phyloP scores from a whole-genome alignment of 2,329 filamentous ascomycete species.

The Didymella keratinophila region DNA sequence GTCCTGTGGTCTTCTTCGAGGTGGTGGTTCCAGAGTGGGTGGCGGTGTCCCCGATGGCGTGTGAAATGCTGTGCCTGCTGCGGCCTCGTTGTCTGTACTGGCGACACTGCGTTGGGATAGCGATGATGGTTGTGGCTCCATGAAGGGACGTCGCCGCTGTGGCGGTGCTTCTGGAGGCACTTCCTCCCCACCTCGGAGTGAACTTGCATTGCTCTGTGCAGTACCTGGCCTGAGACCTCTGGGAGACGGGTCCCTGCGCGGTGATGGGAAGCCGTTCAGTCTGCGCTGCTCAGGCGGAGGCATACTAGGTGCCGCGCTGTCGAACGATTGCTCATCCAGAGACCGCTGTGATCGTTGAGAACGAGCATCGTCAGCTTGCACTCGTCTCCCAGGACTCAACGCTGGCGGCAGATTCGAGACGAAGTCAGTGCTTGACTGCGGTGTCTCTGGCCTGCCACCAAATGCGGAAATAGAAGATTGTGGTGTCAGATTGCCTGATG shows the following conservation, averaged over 20 bases:
- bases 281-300: slow-evolving; percentile 39
- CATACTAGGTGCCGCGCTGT: slow-evolving; percentile 31
- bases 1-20: slow-evolving; percentile 36
- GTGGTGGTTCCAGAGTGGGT: slow-evolving; percentile 37
- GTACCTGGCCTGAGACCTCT: slow-evolving; percentile 46
- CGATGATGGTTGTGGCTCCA: slow-evolving; percentile 60
- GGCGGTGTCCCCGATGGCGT: slow-evolving; percentile 36
- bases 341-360: slow-evolving; percentile 43
- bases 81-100: slow-evolving; percentile 33
- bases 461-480: slow-evolving; percentile 53
- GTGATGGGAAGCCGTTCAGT: slow-evolving; percentile 40
- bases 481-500: slow-evolving; percentile 50
- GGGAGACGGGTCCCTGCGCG: slow-evolving; percentile 44
- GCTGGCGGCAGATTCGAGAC: slow-evolving; percentile 29
- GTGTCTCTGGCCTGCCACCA: slow-evolving; percentile 41
- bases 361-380: slow-evolving; percentile 40
- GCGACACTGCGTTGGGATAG: slow-evolving; percentile 37
- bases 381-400: slow-evolving; percentile 39
- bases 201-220: slow-evolving; percentile 48
- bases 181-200: slow-evolving; percentile 42
- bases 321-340: slow-evolving; percentile 36
- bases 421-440: slow-evolving; percentile 35
- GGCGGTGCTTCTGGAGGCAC: slow-evolving; percentile 53
- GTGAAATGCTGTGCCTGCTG: slow-evolving; percentile 31
- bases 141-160: slow-evolving; percentile 71